A percentile compares a stretch with the other conserved stretches of the same genome.
These are phyloP conservation scores for Ramichloridium luteum DNA, from an alignment of 2,329 filamentous ascomycete species.

Conservation along the genomic window DNA sequence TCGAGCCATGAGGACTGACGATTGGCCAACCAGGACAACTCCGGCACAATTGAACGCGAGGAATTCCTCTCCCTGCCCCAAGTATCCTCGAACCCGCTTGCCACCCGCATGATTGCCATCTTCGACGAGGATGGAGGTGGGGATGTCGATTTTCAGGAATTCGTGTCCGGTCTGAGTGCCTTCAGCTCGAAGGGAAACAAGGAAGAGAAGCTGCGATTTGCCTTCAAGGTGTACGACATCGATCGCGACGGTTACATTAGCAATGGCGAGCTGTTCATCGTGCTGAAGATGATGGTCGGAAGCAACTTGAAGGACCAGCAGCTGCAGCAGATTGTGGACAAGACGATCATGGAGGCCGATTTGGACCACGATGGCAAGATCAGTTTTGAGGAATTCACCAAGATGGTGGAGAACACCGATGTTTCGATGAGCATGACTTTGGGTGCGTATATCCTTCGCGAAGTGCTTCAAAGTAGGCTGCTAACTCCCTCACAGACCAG, in stretches of 20 bases:
- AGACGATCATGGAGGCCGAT: constrained; percentile 99
- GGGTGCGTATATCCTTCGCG: constrained; percentile 38
- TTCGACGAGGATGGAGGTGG: constrained; percentile 98
- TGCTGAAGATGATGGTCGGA: constrained; percentile 99
- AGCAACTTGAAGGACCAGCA: constrained; percentile 99
- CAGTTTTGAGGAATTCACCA: constrained; percentile 96
- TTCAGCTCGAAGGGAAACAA: constrained; percentile 99
- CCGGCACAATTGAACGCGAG: constrained; percentile 94
- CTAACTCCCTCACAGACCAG: no score
- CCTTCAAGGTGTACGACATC: constrained; percentile 99
- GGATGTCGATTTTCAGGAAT: constrained; percentile 97
- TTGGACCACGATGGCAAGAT: constrained; percentile 94
- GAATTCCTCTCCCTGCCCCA: constrained; percentile 95
- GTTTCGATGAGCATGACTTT: constrained; percentile 57
- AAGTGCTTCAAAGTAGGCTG: no score
- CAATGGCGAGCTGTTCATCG: constrained; percentile 97
- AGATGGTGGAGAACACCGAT: constrained; percentile 95
- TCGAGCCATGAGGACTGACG: neutral
- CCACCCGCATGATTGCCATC: constrained; percentile 97
- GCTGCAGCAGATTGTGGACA: constrained; percentile 97
- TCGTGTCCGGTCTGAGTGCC: constrained; percentile 85
- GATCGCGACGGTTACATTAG: constrained; percentile 97
- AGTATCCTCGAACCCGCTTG: constrained; percentile 93
- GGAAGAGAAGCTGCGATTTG: constrained; percentile 94
- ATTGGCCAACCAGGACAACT: constrained; percentile 78